These are phyloP conservation scores for Nakataea oryzae DNA, from an alignment of 2,329 filamentous ascomycete species.

Conservation along the genomic window DNA sequence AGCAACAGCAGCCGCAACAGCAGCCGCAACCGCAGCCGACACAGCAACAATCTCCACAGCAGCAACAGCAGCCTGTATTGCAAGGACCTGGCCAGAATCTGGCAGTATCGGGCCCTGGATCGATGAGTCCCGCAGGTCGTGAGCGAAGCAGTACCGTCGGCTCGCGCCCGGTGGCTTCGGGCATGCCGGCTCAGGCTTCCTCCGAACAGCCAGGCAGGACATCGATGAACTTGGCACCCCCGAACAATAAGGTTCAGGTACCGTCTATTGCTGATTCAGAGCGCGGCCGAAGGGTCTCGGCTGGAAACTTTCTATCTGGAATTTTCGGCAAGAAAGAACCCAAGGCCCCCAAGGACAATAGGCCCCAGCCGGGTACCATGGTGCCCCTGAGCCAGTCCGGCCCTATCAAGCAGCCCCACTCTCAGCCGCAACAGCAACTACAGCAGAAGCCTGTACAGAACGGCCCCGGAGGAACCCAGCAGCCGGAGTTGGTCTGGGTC, in stretches of 20 bases:
- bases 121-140: background rate
- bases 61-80: background rate
- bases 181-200: background rate
- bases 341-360: constrained; percentile 1
- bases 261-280: constrained; percentile 4
- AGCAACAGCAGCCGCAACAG: background rate
- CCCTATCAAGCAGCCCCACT: background rate
- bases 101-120: background rate
- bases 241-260: background rate
- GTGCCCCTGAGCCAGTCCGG: constrained; percentile 1
- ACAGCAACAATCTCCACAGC: constrained; percentile 2
- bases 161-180: constrained; percentile 1
- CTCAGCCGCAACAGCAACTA: background rate
- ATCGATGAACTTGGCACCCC: background rate
- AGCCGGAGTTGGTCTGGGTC: background rate
- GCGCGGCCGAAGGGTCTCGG: background rate
- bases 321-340: constrained; percentile 4
- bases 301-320: constrained; percentile 4
- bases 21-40: constrained; percentile 1
- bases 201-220: background rate
- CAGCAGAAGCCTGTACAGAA: background rate
- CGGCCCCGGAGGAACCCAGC: background rate
- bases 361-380: constrained; percentile 1
- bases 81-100: background rate
- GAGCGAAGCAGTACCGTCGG: background rate